phyloP scores from a whole-genome alignment of 805 yeast species.

The Pichia gijzeniarum region DNA sequence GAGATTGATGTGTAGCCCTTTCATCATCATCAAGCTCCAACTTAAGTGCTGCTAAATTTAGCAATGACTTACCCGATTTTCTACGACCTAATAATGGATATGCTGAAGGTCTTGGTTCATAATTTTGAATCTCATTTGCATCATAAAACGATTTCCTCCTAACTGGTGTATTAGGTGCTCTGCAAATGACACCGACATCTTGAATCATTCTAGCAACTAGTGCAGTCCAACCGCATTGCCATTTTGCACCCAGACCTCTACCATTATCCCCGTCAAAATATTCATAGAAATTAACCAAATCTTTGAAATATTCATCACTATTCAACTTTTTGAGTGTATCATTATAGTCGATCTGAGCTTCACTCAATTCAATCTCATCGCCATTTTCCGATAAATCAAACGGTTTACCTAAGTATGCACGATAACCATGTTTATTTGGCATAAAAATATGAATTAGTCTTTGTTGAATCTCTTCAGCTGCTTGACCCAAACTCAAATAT shows the following conservation, averaged over 20 bases:
- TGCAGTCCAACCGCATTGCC: slow-evolving; percentile 97
- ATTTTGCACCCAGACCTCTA: slow-evolving; percentile 87
- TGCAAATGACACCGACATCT: slow-evolving; percentile 72
- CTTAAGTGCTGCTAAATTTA: slow-evolving; percentile 60
- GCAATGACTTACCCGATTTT: slow-evolving; percentile 66
- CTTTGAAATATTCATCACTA: slow-evolving; percentile 65
- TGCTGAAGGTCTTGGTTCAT: slow-evolving; percentile 38
- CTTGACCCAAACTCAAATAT: slow-evolving; percentile 71
- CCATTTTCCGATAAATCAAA: slow-evolving; percentile 31
- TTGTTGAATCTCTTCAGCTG: slow-evolving; percentile 86
- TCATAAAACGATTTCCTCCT: slow-evolving; percentile 25
- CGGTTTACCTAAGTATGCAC: slow-evolving; percentile 73
- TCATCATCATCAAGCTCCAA: slow-evolving; percentile 63
- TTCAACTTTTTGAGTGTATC: slow-evolving; percentile 52
- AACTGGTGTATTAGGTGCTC: slow-evolving; percentile 37
- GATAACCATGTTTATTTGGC: slow-evolving; percentile 50
- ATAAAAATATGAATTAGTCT: slow-evolving; percentile 72
- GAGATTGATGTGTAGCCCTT: slow-evolving; percentile 25
- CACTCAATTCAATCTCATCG: slow-evolving; percentile 34
- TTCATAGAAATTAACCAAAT: slow-evolving; percentile 74
- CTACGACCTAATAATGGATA: slow-evolving; percentile 44
- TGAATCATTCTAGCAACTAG: slow-evolving; percentile 87
- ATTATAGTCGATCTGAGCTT: slow-evolving; percentile 38
- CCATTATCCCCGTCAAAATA: slow-evolving; percentile 94
- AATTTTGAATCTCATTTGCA: slow-evolving; percentile 34